Conservation (phyloP, 345 rosid species). For the Orychophragmus violaceus region DNA sequence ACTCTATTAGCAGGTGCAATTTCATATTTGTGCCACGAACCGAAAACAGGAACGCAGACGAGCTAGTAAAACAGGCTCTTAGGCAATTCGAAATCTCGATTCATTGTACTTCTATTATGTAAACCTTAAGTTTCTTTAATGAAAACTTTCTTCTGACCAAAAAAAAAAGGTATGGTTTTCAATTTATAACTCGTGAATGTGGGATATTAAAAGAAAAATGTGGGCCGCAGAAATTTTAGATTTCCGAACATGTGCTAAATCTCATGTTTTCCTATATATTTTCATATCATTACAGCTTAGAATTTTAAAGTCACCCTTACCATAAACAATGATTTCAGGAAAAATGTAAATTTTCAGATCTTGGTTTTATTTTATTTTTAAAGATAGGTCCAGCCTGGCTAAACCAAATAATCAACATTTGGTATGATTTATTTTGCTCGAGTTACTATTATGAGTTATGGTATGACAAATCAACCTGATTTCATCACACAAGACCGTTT, state of each 20-base stretch:
- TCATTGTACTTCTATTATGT: too few species aligned
- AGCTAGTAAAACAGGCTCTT: too few species aligned
- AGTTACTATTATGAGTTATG: not conserved
- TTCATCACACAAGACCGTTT: too few species aligned
- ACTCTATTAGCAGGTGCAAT: too few species aligned
- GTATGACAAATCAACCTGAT: too few species aligned
- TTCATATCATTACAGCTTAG: slow-evolving; percentile 22
- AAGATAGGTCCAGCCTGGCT: not conserved
- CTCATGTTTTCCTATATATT: slow-evolving; percentile 8
- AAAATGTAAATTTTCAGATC: not conserved
- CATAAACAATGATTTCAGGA: not conserved
- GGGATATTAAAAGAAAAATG: not conserved
- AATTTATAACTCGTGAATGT: not conserved
- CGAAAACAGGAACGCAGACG: too few species aligned
- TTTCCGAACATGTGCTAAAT: not conserved
- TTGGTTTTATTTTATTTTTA: not conserved
- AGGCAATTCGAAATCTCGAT: too few species aligned
- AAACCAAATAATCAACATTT: not conserved
- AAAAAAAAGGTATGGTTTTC: not conserved
- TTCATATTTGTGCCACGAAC: too few species aligned
- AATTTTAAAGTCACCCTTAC: not conserved
- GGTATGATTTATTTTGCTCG: not conserved
- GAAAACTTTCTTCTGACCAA: too few species aligned
- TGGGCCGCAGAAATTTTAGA: not conserved
- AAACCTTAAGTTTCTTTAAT: too few species aligned